Conservation (phyloP, 208 protist genomes). For the Trypanosoma vivax region DNA sequence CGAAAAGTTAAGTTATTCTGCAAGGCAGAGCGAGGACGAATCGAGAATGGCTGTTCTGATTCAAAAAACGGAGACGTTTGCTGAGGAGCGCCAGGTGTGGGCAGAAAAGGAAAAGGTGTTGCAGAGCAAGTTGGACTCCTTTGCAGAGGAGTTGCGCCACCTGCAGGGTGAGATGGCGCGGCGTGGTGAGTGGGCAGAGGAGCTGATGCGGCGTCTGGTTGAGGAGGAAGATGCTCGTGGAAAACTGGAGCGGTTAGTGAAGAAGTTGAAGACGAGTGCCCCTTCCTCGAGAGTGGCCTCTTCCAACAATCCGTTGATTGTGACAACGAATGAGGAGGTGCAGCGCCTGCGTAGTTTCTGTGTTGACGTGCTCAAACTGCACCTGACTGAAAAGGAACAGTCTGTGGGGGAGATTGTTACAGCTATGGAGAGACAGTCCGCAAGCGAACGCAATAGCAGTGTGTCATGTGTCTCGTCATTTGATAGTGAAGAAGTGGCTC, state of each 20-base stretch:
- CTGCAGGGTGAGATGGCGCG: constrained; percentile 10
- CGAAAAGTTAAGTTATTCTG: constrained; percentile 1
- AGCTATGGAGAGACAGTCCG: constrained; percentile 7
- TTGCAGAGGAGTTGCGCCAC: constrained; percentile 8
- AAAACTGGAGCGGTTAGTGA: constrained; percentile 4
- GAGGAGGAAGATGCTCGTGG: constrained; percentile 12
- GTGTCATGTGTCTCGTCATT: neutral
- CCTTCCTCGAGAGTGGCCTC: neutral
- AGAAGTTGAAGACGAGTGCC: neutral
- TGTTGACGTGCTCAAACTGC: neutral
- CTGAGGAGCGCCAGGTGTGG: neutral
- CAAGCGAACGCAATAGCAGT: neutral
- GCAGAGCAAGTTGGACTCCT: neutral
- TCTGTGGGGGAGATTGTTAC: constrained; percentile 10
- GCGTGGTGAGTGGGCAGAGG: constrained; percentile 10
- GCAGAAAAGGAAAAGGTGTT: neutral
- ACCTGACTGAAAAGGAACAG: constrained; percentile 7
- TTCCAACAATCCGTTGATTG: neutral
- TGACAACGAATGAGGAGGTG: neutral
- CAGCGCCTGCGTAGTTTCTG: constrained; percentile 10
- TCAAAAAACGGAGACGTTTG: too few relatives aligned
- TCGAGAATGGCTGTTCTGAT: too few relatives aligned
- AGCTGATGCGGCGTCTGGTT: constrained; percentile 10
- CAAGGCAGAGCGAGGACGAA: too few relatives aligned
- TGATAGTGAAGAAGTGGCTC: constrained; percentile 3